Percentiles rank a stretch among this genome's conserved stretches.
Evolutionary conservation across 306 rosid species (phyloP).

Genomic region (Senna siamea): DNA sequence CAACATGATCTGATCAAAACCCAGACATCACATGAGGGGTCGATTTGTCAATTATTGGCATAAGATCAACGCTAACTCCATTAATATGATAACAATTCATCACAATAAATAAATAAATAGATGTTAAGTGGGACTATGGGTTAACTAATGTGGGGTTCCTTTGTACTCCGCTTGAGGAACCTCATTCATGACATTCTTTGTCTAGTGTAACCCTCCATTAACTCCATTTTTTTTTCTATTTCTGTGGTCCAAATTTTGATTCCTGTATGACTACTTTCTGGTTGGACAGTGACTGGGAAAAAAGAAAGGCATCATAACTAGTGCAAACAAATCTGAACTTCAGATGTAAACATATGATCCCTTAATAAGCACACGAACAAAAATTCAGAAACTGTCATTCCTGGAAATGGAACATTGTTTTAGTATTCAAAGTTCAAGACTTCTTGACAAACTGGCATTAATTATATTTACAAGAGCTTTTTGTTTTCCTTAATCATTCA

Average conservation of each 20-base stretch:
- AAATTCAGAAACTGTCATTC: not conserved
- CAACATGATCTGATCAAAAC: constrained; percentile 36
- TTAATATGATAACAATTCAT: constrained; percentile 11
- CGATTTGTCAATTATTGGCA: constrained; percentile 43
- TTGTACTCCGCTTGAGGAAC: constrained; percentile 39
- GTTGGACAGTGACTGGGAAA: constrained; percentile 29
- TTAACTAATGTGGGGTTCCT: constrained; percentile 15
- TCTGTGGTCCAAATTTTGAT: constrained; percentile 33
- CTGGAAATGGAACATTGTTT: not conserved
- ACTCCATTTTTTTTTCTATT: constrained; percentile 14
- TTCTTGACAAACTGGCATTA: not conserved
- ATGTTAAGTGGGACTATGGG: not conserved
- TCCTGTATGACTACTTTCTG: constrained; percentile 19
- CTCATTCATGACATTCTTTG: constrained; percentile 39
- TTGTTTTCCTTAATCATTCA: not conserved
- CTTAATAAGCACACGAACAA: not conserved
- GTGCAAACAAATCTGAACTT: constrained; percentile 36
- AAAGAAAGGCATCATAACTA: constrained; percentile 27
- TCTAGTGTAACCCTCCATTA: constrained; percentile 31
- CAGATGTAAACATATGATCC: not conserved
- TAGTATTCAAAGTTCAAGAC: not conserved
- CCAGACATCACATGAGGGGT: constrained; percentile 47
- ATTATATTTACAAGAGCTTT: not conserved
- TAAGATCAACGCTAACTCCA: constrained; percentile 3
- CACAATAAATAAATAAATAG: not conserved